Conservation (phyloP, 192 early-diverging fungal species). For the Lobulomyces angularis region DNA sequence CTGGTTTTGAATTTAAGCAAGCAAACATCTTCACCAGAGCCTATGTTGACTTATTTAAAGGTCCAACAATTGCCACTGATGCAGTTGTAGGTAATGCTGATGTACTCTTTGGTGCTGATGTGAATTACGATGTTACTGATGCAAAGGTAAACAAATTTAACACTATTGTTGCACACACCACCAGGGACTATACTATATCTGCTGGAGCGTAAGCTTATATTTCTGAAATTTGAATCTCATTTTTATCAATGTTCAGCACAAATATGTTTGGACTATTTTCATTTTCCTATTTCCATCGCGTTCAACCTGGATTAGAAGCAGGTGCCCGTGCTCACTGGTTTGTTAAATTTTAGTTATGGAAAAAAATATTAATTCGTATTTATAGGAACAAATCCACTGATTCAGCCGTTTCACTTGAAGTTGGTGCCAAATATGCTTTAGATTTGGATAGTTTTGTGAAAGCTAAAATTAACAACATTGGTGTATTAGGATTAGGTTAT, state of each 20-base stretch:
- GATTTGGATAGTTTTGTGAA: slow-evolving; percentile 84
- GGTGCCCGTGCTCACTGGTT: slow-evolving; percentile 89
- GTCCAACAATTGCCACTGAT: slow-evolving; percentile 78
- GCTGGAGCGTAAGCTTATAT: slow-evolving; percentile 76
- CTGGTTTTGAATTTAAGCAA: slow-evolving; percentile 92
- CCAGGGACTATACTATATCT: slow-evolving; percentile 75
- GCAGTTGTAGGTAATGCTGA: slow-evolving; percentile 82
- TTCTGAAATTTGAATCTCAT: no score
- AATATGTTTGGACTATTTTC: slow-evolving; percentile 82
- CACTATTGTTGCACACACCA: slow-evolving; percentile 72
- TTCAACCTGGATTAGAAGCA: slow-evolving; percentile 81
- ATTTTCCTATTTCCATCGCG: slow-evolving; percentile 94
- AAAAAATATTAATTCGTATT: no score
- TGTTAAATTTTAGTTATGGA: no score
- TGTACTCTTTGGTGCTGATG: slow-evolving; percentile 82
- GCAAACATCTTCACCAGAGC: slow-evolving; percentile 80
- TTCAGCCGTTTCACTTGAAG: slow-evolving; percentile 66
- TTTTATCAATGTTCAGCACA: no score
- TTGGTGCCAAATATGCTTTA: slow-evolving; percentile 86
- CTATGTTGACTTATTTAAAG: slow-evolving; percentile 87
- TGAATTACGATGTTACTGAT: slow-evolving; percentile 83
- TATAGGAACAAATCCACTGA: slow-evolving; percentile 61
- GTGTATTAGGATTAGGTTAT: slow-evolving; percentile 85
- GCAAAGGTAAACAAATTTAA: slow-evolving; percentile 83
- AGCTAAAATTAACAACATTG: slow-evolving; percentile 54